Conservation (phyloP, 2,329 filamentous ascomycete genomes). For the Aspergillus persii region DNA sequence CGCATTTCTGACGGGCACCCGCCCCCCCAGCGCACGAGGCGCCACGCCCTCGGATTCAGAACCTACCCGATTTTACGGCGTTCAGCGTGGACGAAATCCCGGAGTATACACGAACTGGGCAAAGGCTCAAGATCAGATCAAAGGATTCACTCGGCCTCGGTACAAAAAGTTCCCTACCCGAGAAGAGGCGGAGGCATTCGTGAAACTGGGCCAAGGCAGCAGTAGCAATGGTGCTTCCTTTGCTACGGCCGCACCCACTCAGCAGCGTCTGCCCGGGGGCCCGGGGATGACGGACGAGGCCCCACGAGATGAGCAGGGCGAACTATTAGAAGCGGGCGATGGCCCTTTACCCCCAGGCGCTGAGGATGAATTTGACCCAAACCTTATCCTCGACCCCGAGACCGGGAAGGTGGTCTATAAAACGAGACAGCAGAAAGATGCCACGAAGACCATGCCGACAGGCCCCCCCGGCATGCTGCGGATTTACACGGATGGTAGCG, state of each 20-base stretch:
- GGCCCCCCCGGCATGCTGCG: slow-evolving; percentile 51
- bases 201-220: slow-evolving; percentile 46
- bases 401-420: slow-evolving; percentile 58
- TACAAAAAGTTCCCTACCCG: slow-evolving; percentile 68
- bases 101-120: slow-evolving; percentile 67
- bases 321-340: slow-evolving; percentile 51
- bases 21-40: slow-evolving; percentile 35
- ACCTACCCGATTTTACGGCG: slow-evolving; percentile 58
- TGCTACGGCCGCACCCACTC: slow-evolving; percentile 26
- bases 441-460: slow-evolving; percentile 45
- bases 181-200: slow-evolving; percentile 75
- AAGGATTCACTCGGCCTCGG: slow-evolving; percentile 65
- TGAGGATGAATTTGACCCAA: slow-evolving; percentile 62
- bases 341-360: slow-evolving; percentile 56
- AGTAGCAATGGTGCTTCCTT: slow-evolving; percentile 18
- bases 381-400: slow-evolving; percentile 53
- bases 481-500: slow-evolving; percentile 65
- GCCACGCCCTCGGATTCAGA: slow-evolving; percentile 35
- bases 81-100: slow-evolving; percentile 57
- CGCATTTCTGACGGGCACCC: slow-evolving; percentile 67
- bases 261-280: slow-evolving; percentile 34
- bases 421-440: slow-evolving; percentile 49
- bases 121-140: slow-evolving; percentile 69
- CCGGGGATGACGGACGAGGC: slow-evolving; percentile 42
- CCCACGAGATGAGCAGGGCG: slow-evolving; percentile 43